Conservation (phyloP, 352 stramenopile species). For the Pythium sp. region DNA sequence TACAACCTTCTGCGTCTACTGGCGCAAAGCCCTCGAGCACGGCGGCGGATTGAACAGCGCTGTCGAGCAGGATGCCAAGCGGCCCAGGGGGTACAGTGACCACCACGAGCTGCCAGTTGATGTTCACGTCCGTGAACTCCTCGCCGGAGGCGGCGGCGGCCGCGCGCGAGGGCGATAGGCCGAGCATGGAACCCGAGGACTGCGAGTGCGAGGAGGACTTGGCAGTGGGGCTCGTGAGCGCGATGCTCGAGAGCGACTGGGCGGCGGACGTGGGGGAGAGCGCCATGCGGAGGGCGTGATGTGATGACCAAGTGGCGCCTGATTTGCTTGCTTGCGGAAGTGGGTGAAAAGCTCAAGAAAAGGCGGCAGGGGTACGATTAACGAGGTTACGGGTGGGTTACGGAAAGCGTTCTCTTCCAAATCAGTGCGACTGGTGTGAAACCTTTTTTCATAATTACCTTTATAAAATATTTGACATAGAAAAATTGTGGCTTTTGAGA, state of each 20-base stretch:
- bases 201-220: not conserved
- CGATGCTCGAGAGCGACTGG: constrained; percentile 5
- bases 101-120: constrained; percentile 29
- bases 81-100: constrained; percentile 52
- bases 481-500: too few species aligned
- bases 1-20: constrained; percentile 32
- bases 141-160: constrained; percentile 9
- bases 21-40: constrained; percentile 71
- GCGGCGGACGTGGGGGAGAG: not conserved
- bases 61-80: constrained; percentile 69
- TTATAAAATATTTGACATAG: too few species aligned
- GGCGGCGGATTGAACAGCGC: constrained; percentile 28
- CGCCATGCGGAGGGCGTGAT: not conserved
- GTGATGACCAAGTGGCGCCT: not conserved
- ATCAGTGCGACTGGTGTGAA: too few species aligned
- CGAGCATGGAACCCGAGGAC: not conserved
- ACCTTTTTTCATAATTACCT: too few species aligned
- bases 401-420: too few species aligned
- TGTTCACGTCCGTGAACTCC: constrained; percentile 10
- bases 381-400: too few species aligned
- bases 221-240: constrained; percentile 9
- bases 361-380: too few species aligned
- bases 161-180: not conserved
- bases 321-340: not conserved
- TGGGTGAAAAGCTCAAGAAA: constrained; percentile 5